phyloP scores from a whole-genome alignment of 2,329 filamentous ascomycete genomes.

The Aaosphaeria pasadenensis region DNA sequence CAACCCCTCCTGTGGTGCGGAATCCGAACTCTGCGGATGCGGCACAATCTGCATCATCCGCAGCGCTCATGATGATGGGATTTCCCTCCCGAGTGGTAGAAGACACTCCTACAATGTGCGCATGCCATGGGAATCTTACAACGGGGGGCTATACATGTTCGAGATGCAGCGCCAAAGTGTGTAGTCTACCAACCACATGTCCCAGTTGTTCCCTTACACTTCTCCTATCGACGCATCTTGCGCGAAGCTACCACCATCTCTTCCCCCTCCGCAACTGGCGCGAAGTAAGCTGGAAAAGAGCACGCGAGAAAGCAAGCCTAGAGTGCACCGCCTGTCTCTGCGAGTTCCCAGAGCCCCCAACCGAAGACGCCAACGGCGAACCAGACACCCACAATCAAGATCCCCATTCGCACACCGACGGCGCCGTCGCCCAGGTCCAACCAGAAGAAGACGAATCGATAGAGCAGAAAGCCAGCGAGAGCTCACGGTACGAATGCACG shows the following conservation, averaged over 20 bases:
- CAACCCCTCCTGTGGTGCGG: conserved; percentile 82
- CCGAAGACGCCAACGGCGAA: conserved; percentile 4
- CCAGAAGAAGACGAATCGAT: conserved; percentile 28
- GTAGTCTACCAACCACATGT: conserved; percentile 84
- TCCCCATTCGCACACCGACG: conserved; percentile 11
- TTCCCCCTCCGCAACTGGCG: conserved; percentile 73
- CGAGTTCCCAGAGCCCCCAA: conserved; percentile 58
- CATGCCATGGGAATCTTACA: conserved; percentile 81
- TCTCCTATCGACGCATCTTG: conserved; percentile 72
- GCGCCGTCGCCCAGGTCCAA: conserved; percentile 1
- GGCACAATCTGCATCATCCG: conserved; percentile 40
- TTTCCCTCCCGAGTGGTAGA: conserved; percentile 86
- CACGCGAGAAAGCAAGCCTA: conserved; percentile 43
- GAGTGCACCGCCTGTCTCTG: conserved; percentile 78
- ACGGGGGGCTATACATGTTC: conserved; percentile 89
- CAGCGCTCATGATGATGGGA: conserved; percentile 87
- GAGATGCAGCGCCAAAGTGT: conserved; percentile 84
- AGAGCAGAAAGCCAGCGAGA: conserved; percentile 64
- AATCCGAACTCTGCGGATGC: conserved; percentile 42
- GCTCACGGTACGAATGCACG: conserved; percentile 81
- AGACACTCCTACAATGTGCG: conserved; percentile 72
- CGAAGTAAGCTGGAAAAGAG: conserved; percentile 80
- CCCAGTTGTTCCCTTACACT: conserved; percentile 88
- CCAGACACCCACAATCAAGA: conserved; percentile 9
- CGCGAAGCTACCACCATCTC: conserved; percentile 38